Evolutionary conservation across 495 filamentous ascomycete species (phyloP), one percentile per base, ranked within the genome.

Genomic region (Evernia prunastri): DNA sequence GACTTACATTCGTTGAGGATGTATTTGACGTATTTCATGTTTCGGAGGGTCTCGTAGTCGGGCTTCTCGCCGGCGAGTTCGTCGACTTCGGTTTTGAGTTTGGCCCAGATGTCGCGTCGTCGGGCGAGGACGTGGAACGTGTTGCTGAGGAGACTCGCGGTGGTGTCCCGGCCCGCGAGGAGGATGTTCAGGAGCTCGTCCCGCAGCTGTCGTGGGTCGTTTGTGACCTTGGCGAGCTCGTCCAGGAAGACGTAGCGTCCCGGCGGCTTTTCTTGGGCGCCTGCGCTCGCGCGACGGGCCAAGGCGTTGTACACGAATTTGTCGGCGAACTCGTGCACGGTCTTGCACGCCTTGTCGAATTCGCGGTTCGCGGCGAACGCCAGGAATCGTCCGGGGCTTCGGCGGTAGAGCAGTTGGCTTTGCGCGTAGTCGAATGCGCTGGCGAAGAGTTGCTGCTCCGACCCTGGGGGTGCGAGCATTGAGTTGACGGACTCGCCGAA

Each of bases 181-280:
- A 89, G 76, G 45, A 89, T 79, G 60, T 86, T 83, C 40, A 89
- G 76, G 64, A 84, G 76, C 67, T 87, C 81, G 66, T 84, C 80
- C 33, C 86, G 75, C 25, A 90, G 73, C 40, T 83, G 76, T 40
- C 78, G 78, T 0, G 81, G 79, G 66, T 89, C 77, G 49, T 81
- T 76, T 1, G 81, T 87, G 31, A 82, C 76, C 18, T 79, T 80
- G 7, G 80, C 82, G 42, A 91, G 73, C 17, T 84, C 86, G 60
- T 87, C 73, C 1, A 89, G 77, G 54, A 90, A 43, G 18, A 47
- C 31, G 25, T 60, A 47, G 40, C 58, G 59, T 17, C 36, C 23
- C 8, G 18, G 36, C n/a, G 36, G 36, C 36, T 39, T 39, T 11
- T 39, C 36, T 39, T 39, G 36, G 4, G 36, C 36, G 13, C 13